A percentile compares a stretch with the other conserved stretches of the same genome.
phyloP scores from a whole-genome alignment of 768 basidiomycete genomes.

The Lanmaoa rubissima region DNA sequence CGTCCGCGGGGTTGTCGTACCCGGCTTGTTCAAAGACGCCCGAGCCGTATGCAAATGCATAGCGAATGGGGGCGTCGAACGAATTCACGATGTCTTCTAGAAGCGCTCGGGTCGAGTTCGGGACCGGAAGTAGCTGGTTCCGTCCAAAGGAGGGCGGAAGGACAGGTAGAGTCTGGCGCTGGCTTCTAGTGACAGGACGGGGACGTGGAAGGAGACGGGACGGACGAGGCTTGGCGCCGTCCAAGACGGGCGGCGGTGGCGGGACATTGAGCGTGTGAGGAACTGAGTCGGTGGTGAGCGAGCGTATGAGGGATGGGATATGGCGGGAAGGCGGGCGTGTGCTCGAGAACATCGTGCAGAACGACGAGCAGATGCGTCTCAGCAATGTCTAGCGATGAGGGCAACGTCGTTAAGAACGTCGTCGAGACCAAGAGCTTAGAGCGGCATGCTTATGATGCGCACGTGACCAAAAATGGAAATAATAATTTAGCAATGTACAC shows the following conservation, averaged over 20 bases:
- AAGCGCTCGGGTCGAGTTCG: constrained; percentile 74
- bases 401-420: background rate
- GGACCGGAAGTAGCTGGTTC: constrained; percentile 79
- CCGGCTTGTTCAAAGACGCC: constrained; percentile 95
- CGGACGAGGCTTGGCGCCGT: constrained; percentile 29
- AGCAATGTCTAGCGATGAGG: constrained; percentile 4
- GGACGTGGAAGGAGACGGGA: constrained; percentile 44
- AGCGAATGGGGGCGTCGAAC: constrained; percentile 90
- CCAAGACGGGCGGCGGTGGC: constrained; percentile 30
- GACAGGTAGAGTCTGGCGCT: constrained; percentile 41
- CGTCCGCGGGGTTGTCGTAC: constrained; percentile 41
- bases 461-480: constrained; percentile 13
- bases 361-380: constrained; percentile 14
- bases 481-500: background rate
- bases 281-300: constrained; percentile 28
- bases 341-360: constrained; percentile 25
- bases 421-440: background rate
- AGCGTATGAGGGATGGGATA: constrained; percentile 19
- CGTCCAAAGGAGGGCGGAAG: constrained; percentile 74
- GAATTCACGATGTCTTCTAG: constrained; percentile 76
- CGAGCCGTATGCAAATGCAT: constrained; percentile 96
- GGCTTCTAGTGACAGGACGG: constrained; percentile 30
- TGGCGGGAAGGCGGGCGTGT: constrained; percentile 13
- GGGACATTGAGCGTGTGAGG: constrained; percentile 28
- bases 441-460: background rate